Conservation (phyloP, 2,329 filamentous ascomycete genomes). For the Ceratocystis colombiana region DNA sequence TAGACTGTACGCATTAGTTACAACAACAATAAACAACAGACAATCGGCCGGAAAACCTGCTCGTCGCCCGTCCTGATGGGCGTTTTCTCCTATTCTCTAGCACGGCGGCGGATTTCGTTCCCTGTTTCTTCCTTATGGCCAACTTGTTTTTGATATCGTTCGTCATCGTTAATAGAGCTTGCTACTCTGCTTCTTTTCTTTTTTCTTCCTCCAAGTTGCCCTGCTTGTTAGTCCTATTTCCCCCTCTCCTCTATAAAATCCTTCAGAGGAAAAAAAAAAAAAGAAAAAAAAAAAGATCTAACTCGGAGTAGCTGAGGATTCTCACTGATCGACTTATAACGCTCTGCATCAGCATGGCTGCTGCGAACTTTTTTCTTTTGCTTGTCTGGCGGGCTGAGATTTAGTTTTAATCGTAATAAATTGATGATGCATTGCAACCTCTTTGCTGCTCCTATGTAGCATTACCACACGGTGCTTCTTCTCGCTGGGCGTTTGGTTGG, state of each 20-base stretch:
- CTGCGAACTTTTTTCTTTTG: not conserved
- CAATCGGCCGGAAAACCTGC: not conserved
- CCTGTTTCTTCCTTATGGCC: slow-evolving; percentile 9
- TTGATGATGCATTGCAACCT: not conserved
- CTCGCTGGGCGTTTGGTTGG: not conserved
- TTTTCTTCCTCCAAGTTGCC: slow-evolving; percentile 9
- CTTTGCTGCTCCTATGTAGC: not conserved
- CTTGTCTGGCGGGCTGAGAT: not conserved
- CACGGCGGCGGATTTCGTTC: slow-evolving; percentile 7
- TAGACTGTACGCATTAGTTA: too few species aligned
- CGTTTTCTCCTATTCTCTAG: not conserved
- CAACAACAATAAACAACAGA: not conserved
- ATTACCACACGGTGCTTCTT: not conserved
- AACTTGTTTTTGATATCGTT: not conserved
- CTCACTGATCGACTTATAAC: slow-evolving; percentile 1
- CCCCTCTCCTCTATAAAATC: not conserved
- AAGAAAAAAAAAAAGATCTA: not conserved
- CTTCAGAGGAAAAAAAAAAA: not conserved
- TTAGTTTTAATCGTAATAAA: not conserved
- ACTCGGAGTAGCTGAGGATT: not conserved
- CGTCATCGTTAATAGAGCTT: not conserved
- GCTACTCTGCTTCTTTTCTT: not conserved
- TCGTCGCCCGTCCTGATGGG: not conserved
- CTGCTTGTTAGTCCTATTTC: slow-evolving; percentile 2
- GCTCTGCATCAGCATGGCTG: not conserved